These are phyloP conservation scores for Trichoderma brevicompactum DNA, from an alignment of 2,329 filamentous ascomycete species.

Conservation along the genomic window DNA sequence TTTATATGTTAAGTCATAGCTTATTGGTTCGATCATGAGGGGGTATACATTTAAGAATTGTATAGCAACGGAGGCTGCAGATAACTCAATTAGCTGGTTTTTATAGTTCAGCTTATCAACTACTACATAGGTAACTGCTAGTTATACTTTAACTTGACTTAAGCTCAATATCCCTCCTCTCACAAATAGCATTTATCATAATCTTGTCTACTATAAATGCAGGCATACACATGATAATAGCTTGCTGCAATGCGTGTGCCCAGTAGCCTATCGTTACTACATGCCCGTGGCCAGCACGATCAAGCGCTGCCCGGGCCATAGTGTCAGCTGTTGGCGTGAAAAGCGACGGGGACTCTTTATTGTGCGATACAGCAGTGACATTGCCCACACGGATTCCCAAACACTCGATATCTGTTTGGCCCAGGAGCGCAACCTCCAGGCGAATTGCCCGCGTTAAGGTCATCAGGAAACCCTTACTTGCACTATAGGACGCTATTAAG, in stretches of 20 bases:
- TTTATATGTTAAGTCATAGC: no score
- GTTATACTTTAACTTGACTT: background rate
- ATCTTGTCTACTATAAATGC: conserved; percentile 24
- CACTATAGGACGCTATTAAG: conserved; percentile 51
- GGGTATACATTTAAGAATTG: no score
- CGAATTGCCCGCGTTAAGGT: conserved; percentile 46
- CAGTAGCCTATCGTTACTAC: conserved; percentile 31
- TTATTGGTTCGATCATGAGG: no score
- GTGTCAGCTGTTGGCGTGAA: conserved; percentile 31
- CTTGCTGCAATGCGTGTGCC: conserved; percentile 32
- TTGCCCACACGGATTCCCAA: conserved; percentile 31
- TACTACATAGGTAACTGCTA: no score
- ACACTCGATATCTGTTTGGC: conserved; percentile 26
- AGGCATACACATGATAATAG: conserved; percentile 24
- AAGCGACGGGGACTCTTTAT: conserved; percentile 30
- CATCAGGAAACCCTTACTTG: conserved; percentile 52
- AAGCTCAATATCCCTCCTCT: background rate
- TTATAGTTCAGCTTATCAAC: no score
- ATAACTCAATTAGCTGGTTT: no score
- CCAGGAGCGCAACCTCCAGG: conserved; percentile 46
- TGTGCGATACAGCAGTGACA: conserved; percentile 32
- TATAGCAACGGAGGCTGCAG: no score
- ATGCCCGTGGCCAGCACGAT: conserved; percentile 31
- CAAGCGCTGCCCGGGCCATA: conserved; percentile 32
- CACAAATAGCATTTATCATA: conserved; percentile 6